These are phyloP conservation scores for Croton laevigatus DNA, from an alignment of 441 rosid species.

Conservation along the genomic window DNA sequence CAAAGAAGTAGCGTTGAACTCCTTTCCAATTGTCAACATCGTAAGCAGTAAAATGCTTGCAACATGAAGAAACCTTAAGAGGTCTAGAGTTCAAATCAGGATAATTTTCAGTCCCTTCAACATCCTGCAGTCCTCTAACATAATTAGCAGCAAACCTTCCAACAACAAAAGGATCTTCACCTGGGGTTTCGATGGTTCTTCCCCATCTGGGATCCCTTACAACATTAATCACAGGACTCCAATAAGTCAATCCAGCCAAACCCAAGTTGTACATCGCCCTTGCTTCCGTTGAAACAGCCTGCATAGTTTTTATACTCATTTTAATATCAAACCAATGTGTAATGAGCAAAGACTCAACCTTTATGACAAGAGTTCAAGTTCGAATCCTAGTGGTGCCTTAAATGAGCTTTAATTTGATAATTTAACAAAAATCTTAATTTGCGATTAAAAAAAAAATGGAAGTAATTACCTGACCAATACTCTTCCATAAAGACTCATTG, in stretches of 20 bases:
- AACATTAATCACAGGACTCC: constrained; percentile 58
- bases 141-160: constrained; percentile 49
- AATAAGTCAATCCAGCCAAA: constrained; percentile 31
- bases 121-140: constrained; percentile 55
- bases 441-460: not conserved
- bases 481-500: constrained; percentile 46
- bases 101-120: constrained; percentile 14
- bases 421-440: too few relatives aligned
- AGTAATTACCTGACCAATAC: constrained; percentile 20
- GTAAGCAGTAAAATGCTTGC: constrained; percentile 69
- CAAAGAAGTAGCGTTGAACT: constrained; percentile 41
- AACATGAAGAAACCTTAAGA: constrained; percentile 56
- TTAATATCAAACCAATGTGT: not conserved
- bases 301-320: constrained; percentile 14
- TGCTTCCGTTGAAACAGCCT: constrained; percentile 59
- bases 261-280: constrained; percentile 43
- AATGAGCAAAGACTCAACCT: not conserved
- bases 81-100: constrained; percentile 19
- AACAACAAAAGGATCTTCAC: constrained; percentile 53
- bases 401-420: too few relatives aligned
- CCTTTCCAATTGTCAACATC: constrained; percentile 61
- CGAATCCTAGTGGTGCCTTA: not conserved
- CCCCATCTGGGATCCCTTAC: constrained; percentile 63
- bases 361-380: not conserved
- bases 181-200: constrained; percentile 47